Percentiles rank a stretch among this genome's conserved stretches.
Conservation (phyloP, 768 basidiomycete genomes). For the Lactarius evosmus region DNA sequence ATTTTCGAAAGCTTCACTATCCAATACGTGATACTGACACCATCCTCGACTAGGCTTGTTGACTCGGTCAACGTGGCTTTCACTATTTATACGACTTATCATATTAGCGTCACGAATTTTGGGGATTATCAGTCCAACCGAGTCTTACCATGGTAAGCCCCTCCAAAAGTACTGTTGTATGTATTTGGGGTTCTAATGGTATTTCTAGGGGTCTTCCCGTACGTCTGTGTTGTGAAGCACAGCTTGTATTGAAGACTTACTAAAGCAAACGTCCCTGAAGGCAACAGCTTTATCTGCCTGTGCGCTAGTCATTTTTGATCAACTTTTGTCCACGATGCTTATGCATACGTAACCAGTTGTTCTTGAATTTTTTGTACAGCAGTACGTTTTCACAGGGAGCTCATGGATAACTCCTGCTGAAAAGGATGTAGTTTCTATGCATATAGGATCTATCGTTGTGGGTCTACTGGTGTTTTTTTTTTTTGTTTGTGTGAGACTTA, state of each 20-base stretch:
- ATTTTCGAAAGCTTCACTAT: background rate
- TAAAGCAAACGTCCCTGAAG: background rate
- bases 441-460: constrained; percentile 1
- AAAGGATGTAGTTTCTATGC: constrained; percentile 4
- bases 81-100: background rate
- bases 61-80: background rate
- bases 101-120: background rate
- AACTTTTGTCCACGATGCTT: background rate
- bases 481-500: background rate
- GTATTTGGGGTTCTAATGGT: background rate
- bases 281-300: background rate
- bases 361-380: constrained; percentile 2
- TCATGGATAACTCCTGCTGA: background rate
- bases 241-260: background rate
- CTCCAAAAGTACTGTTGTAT: background rate
- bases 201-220: constrained; percentile 5
- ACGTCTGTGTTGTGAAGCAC: background rate
- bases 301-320: background rate
- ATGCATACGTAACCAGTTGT: background rate
- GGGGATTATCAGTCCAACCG: background rate
- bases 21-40: background rate
- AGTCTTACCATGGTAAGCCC: background rate
- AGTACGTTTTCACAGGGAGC: background rate
- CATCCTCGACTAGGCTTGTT: background rate
- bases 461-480: background rate